A percentile compares a stretch with the other conserved stretches of the same genome.
These are phyloP conservation scores for Citrus sinensis DNA, from an alignment of 345 rosid species.

Conservation along the genomic window DVS_A1.0 CM039169.1:10255501-10256000, in stretches of 20 bases:
- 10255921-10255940: too few species aligned
- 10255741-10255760: neutral
- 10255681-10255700: neutral
- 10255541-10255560: conserved; percentile 77
- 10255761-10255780: neutral
- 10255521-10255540: conserved; percentile 61
- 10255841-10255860: too few species aligned
- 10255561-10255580: conserved; percentile 82
- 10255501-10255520: conserved; percentile 80
- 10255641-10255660: neutral
- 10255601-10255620: conserved; percentile 91
- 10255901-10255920: too few species aligned
- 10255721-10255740: neutral
- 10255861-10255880: too few species aligned
- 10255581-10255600: conserved; percentile 66
- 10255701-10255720: neutral
- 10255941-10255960: too few species aligned
- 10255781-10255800: neutral
- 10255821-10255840: too few species aligned
- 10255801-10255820: neutral
- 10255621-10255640: conserved; percentile 64
- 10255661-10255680: too few species aligned
- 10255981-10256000: too few species aligned
- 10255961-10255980: too few species aligned
- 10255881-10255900: too few species aligned